Evolutionary conservation across 225 moss, liverwort and hornwort genomes (phyloP), one percentile per base, ranked within the genome.

Genomic region (Pseudisothecium myosuroides): DNA sequence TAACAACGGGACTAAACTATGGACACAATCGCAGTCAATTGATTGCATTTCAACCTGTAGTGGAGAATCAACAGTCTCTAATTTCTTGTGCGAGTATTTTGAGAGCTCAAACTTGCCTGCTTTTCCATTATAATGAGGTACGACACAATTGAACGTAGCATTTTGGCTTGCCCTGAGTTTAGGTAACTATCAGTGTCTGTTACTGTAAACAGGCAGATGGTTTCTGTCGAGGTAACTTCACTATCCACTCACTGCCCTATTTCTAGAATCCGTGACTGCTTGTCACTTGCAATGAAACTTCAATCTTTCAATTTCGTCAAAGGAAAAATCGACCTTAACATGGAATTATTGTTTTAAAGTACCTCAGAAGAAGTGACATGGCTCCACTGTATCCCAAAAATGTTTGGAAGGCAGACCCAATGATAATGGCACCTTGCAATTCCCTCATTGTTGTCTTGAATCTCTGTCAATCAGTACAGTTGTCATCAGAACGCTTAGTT

Each of bases 391-490:
- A 98, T 58, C 98, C 98, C 87, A 96, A 88, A 66, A 98, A 71
- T 7, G 93, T 87, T 89, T 98, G 98, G 68, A 98, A 96, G 12
- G 91, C 74, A 10, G 97, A 95, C 39, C 94, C 94, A 63, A 97
- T 93, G 54, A 98, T 96, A 2, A 97, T 91, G 47, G 98, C 97
- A 22, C 98, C 98, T 92, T 98, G 98, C 89, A 98, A 75, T 66
- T 97, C 98, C 88, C 92, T 94, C 98, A 98, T 98, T 12, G 97
- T 97, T 64, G 89, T 91, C 88, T 94, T 95, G 83, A 98, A 98
- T 63, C 96, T 96, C 98, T 98, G 93, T 87, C 80, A n/a, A n/a
- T n/a, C n/a, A 69, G 56, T n/a, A 83, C 17, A 74, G 68, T 10
- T 7, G 31, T 5, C 82, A 77, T 43, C 59, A 77, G 32, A 61